phyloP scores from a whole-genome alignment of 352 stramenopile genomes.

The Phytopythium oedochilum region DNA sequence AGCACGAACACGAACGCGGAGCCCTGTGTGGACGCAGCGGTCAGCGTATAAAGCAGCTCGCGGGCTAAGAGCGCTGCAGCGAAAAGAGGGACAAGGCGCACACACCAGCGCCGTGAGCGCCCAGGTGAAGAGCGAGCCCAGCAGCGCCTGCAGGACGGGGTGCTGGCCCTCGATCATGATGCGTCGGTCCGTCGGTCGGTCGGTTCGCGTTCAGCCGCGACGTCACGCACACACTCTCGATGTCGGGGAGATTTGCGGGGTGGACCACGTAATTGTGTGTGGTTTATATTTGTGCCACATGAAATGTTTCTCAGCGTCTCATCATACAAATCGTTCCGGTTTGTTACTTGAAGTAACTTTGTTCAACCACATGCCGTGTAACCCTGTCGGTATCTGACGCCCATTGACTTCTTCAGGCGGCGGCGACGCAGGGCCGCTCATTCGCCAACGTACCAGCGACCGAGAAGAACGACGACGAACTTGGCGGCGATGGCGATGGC shows the following conservation, averaged over 20 bases:
- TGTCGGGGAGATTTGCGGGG: neutral
- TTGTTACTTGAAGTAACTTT: too few relatives aligned
- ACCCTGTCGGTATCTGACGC: neutral
- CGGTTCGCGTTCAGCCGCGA: too few relatives aligned
- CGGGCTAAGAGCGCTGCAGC: neutral
- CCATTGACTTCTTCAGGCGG: too few relatives aligned
- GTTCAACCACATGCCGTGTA: too few relatives aligned
- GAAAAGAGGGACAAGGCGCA: neutral
- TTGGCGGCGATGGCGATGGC: neutral
- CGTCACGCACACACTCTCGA: neutral
- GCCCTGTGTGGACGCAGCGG: slow-evolving; percentile 37
- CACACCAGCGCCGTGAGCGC: slow-evolving; percentile 71
- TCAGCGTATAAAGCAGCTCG: too few relatives aligned
- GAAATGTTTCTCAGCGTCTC: too few relatives aligned
- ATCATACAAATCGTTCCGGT: too few relatives aligned
- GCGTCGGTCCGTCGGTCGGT: too few relatives aligned
- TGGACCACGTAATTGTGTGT: neutral
- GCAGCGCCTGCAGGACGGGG: slow-evolving; percentile 72
- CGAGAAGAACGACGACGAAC: too few relatives aligned
- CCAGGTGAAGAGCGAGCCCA: slow-evolving; percentile 83
- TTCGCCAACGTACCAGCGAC: neutral
- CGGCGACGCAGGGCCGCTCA: neutral
- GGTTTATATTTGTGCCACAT: too few relatives aligned
- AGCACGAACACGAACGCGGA: slow-evolving; percentile 80
- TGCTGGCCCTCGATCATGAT: slow-evolving; percentile 73